Base-by-base conservation (phyloP, 306 rosid genomes). In the Prunus armeniaca region DNA sequence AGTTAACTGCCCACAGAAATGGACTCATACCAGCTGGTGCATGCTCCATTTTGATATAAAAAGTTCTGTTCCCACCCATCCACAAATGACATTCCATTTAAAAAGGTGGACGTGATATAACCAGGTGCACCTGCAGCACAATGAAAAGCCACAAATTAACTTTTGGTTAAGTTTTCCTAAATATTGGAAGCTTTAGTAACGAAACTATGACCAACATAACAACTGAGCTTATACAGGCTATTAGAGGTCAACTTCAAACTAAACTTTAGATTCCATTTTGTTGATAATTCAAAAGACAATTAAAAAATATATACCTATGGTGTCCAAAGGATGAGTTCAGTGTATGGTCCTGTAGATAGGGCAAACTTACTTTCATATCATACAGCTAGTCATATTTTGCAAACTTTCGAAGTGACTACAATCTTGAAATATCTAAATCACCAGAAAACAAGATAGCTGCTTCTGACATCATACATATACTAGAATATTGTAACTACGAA, bases 31-130 rank as follows among this genome's bases (percentile, higher is more conserved):
- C 97, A 95, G 82, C 73, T 95, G 98, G 88, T 95, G 99, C 95
- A 95, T 89, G 91, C 90, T 89, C 99, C 99, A 95, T 85, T 95
- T 95, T 71, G 99, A 92, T 85, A 95, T 88, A 78, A 75, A 95
- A 95, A 79, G 52, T 82, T 90, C 74, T 91, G 90, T 81, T 93
- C 95, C 99, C 99, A 95, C 71, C 99, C 99, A 19, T 90, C 91
- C 34, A 95, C 89, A 81, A 95, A 95, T 49, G 99, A 92, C 97
- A 95, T 87, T 84, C 99, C 99, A 81, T 88, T 95, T 73, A 92
- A 74, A 74, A 95, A 82, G 85, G 97, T 87, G 46, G 97, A 86
- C 17, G 89, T 73, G 52, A 84, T 50, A 74, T 83, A 88, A 83
- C 97, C 99, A 52, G 99, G 99, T 52, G 99, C 97, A 87, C 99